Conservation (phyloP, 192 early-diverging fungal species). For the Backusella tarrabulga region DNA sequence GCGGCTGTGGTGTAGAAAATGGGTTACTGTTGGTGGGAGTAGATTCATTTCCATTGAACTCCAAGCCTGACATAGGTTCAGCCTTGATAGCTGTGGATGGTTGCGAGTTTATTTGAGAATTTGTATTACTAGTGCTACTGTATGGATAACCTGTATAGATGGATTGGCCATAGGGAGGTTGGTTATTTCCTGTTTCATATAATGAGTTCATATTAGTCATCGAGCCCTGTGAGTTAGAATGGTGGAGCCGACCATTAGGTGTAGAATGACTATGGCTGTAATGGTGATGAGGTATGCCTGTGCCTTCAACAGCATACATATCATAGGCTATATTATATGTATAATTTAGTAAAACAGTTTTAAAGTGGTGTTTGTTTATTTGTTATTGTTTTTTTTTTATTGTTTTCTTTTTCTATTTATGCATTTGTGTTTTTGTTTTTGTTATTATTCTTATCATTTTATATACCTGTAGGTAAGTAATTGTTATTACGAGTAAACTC, state of each 20-base stretch:
- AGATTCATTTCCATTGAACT: neutral
- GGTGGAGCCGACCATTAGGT: neutral
- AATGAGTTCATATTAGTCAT: conserved; percentile 4
- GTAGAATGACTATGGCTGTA: neutral
- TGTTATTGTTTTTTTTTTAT: neutral
- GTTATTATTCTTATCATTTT: neutral
- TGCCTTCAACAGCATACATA: neutral
- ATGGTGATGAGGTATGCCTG: neutral
- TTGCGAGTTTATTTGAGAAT: neutral
- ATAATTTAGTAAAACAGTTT: conserved; percentile 1
- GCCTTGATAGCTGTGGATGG: neutral
- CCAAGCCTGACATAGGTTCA: conserved; percentile 1
- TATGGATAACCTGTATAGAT: conserved; percentile 8
- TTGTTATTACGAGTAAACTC: conserved; percentile 8
- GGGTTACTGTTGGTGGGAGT: neutral
- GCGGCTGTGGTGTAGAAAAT: conserved; percentile 11
- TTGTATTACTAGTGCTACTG: too few species aligned
- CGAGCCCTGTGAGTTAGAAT: neutral
- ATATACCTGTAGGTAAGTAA: neutral
- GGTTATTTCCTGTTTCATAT: neutral
- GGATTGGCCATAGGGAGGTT: conserved; percentile 7
- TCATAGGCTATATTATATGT: conserved; percentile 1
- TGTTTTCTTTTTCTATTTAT: conserved; percentile 9
- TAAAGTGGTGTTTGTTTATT: neutral
- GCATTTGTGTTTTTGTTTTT: neutral